These are phyloP conservation scores for Neofusicoccum laricinum DNA, from an alignment of 2,329 filamentous ascomycete genomes.

Conservation along the genomic window DNA sequence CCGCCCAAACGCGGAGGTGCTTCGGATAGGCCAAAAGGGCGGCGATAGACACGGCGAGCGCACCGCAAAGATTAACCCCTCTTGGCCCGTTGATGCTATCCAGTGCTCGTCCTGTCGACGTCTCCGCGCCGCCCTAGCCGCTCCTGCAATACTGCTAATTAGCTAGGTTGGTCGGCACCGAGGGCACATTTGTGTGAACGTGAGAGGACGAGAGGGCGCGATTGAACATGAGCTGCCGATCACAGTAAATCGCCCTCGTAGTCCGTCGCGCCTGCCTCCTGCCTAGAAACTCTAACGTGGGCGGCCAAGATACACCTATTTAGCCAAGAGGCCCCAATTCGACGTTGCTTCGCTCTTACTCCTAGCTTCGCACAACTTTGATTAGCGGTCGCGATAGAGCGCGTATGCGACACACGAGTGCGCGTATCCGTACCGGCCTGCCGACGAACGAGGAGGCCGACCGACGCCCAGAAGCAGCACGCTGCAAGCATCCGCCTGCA, in stretches of 20 bases:
- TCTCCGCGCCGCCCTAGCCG: background rate
- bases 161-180: background rate
- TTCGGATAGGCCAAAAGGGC: slow-evolving; percentile 3
- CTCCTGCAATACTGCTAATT: background rate
- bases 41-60: background rate
- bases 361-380: background rate
- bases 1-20: background rate
- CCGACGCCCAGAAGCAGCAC: background rate
- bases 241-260: background rate
- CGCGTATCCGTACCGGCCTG: background rate
- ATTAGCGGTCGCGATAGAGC: background rate
- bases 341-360: background rate
- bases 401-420: background rate
- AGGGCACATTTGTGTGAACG: background rate
- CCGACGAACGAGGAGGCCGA: background rate
- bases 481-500: background rate
- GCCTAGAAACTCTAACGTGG: slow-evolving; percentile 1
- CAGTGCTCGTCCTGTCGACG: background rate
- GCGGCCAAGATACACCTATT: slow-evolving; percentile 1
- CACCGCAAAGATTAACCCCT: background rate
- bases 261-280: background rate
- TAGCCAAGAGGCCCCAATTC: background rate
- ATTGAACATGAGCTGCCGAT: background rate
- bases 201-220: background rate
- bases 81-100: background rate